These are phyloP conservation scores for Stromatinia cepivora DNA, from an alignment of 2,329 filamentous ascomycete species.

Conservation along the genomic window DNA sequence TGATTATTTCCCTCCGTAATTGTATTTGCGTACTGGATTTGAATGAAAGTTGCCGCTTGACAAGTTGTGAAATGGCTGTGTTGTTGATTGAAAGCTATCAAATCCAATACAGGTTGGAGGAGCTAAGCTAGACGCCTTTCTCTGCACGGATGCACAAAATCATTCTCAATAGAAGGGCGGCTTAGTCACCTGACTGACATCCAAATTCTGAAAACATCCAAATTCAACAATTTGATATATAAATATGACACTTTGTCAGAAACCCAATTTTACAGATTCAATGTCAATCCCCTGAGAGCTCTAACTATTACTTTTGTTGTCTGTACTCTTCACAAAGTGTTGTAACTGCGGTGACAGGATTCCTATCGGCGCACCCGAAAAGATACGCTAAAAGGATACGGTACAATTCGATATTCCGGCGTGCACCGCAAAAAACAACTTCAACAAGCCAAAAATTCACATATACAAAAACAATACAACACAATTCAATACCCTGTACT, in stretches of 20 bases:
- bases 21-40: slow-evolving; percentile 18
- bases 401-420: slow-evolving; percentile 16
- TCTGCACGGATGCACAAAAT: slow-evolving; percentile 6
- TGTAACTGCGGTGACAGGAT: slow-evolving; percentile 9
- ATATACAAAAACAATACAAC: slow-evolving; percentile 4
- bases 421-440: slow-evolving; percentile 13
- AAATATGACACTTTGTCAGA: background rate
- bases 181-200: background rate
- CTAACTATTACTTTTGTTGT: background rate
- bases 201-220: background rate
- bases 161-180: background rate
- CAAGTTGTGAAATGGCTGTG: slow-evolving; percentile 26
- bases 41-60: slow-evolving; percentile 16
- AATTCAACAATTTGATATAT: background rate
- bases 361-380: slow-evolving; percentile 18
- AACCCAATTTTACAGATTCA: background rate
- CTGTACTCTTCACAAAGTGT: background rate
- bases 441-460: slow-evolving; percentile 8
- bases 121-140: slow-evolving; percentile 8
- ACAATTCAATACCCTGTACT: background rate
- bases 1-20: slow-evolving; percentile 41
- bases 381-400: slow-evolving; percentile 21
- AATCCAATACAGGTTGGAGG: slow-evolving; percentile 5
- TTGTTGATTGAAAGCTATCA: slow-evolving; percentile 16
- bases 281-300: background rate